Percentiles rank a stretch among this genome's conserved stretches.
Evolutionary conservation across 805 yeast species (phyloP).

Genomic region (Candida arabinofermentans): DNA sequence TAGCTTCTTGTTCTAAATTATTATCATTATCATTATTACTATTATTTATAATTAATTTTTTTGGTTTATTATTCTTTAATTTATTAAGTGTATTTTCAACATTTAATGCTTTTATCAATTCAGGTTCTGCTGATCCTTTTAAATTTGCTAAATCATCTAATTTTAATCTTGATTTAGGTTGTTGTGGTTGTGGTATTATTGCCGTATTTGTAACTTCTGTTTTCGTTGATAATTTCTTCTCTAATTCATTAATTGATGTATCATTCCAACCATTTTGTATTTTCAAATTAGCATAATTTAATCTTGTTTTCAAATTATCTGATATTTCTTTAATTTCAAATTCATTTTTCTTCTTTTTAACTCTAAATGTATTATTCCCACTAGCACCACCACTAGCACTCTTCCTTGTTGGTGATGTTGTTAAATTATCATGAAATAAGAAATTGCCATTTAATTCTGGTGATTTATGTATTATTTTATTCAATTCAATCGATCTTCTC

Average conservation of each 20-base stretch:
- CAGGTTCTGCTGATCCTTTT: conserved; percentile 24
- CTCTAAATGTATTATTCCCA: conserved; percentile 15
- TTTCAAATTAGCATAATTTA: conserved; percentile 34
- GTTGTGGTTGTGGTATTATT: conserved; percentile 1
- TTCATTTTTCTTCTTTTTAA: conserved; percentile 29
- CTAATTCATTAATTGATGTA: conserved; percentile 25
- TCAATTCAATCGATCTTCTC: conserved; percentile 30
- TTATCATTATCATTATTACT: conserved; percentile 12
- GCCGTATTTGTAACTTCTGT: background rate
- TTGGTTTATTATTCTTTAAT: too few species aligned
- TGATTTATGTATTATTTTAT: conserved; percentile 25
- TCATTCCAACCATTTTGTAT: conserved; percentile 35
- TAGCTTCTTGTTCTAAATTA: conserved; percentile 50
- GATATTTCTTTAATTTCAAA: conserved; percentile 33
- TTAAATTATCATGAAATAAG: conserved; percentile 25
- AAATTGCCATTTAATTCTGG: conserved; percentile 20
- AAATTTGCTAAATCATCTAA: conserved; percentile 29
- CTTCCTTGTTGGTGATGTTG: conserved; percentile 22
- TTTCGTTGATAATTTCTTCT: conserved; percentile 17
- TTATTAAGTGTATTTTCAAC: too few species aligned
- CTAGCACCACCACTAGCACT: too few species aligned
- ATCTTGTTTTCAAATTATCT: conserved; percentile 32
- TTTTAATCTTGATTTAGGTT: background rate
- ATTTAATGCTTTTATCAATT: conserved; percentile 20
- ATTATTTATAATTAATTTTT: too few species aligned